Conservation (phyloP, 73 alveolate genomes). For the Blepharisma japonicum region DNA sequence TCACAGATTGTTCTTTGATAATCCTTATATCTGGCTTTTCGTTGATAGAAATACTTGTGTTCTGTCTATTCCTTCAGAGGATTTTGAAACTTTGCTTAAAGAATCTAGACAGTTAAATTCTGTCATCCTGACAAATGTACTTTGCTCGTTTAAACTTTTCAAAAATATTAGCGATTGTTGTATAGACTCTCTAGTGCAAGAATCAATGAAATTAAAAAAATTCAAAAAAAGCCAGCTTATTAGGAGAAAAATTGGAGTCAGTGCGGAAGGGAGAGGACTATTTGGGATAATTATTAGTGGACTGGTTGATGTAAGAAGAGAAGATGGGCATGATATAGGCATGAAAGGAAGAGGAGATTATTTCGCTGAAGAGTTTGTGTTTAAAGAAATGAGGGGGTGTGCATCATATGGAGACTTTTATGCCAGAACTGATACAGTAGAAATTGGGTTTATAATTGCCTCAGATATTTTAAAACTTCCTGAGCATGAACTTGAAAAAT, state of each 20-base stretch:
- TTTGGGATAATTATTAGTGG: constrained; percentile 26
- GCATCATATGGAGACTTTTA: not conserved
- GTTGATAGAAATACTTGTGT: not conserved
- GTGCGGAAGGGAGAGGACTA: not conserved
- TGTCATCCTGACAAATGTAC: not conserved
- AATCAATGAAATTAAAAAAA: constrained; percentile 26
- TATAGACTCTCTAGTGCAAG: constrained; percentile 1
- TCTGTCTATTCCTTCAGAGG: not conserved
- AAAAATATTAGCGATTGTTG: not conserved
- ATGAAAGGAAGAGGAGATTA: constrained; percentile 9
- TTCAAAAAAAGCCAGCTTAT: constrained; percentile 11
- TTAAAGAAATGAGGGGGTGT: not conserved
- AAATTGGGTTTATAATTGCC: not conserved
- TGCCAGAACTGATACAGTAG: not conserved
- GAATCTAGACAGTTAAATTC: not conserved
- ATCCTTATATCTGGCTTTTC: not conserved
- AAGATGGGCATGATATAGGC: constrained; percentile 18
- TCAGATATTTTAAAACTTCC: constrained; percentile 5
- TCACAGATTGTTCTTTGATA: not conserved
- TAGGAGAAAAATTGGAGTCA: not conserved
- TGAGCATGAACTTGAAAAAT: constrained; percentile 17
- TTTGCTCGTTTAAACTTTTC: not conserved
- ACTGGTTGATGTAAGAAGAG: not conserved
- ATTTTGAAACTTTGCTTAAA: not conserved
- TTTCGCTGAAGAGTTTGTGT: constrained; percentile 19